These are phyloP conservation scores for Solanum aculeatissimum DNA, from an alignment of 305 asterid genomes.

Conservation along the genomic window DNA sequence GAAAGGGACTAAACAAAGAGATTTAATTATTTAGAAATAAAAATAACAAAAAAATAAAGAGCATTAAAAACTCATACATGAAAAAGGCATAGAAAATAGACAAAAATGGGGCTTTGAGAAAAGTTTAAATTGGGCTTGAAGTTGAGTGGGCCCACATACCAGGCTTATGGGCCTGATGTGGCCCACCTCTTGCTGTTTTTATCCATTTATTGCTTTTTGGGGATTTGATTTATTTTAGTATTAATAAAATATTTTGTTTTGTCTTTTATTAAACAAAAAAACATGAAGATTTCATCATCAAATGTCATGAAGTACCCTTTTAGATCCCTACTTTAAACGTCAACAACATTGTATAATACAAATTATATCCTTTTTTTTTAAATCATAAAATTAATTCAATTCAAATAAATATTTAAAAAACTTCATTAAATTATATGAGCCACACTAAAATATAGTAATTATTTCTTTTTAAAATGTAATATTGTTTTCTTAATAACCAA, in stretches of 20 bases:
- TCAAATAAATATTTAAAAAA: too few relatives aligned
- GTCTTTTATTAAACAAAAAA: background rate
- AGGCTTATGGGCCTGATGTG: background rate
- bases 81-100: background rate
- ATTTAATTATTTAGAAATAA: background rate
- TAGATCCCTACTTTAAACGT: background rate
- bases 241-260: background rate
- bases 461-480: too few relatives aligned
- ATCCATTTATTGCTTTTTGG: background rate
- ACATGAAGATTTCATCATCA: background rate
- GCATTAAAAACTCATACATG: background rate
- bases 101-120: background rate
- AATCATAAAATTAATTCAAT: too few relatives aligned
- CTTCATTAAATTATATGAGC: too few relatives aligned
- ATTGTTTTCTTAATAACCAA: background rate
- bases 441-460: too few relatives aligned
- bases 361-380: too few relatives aligned
- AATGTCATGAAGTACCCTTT: background rate
- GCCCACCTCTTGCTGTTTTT: background rate
- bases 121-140: background rate
- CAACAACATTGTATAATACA: background rate
- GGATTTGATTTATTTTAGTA: background rate
- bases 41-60: background rate
- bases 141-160: background rate
- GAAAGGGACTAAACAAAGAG: background rate